Evolutionary conservation across 805 yeast genomes (phyloP), one percentile per base, ranked within the genome.

Genomic region (Hanseniaspora mollemarum): DNA sequence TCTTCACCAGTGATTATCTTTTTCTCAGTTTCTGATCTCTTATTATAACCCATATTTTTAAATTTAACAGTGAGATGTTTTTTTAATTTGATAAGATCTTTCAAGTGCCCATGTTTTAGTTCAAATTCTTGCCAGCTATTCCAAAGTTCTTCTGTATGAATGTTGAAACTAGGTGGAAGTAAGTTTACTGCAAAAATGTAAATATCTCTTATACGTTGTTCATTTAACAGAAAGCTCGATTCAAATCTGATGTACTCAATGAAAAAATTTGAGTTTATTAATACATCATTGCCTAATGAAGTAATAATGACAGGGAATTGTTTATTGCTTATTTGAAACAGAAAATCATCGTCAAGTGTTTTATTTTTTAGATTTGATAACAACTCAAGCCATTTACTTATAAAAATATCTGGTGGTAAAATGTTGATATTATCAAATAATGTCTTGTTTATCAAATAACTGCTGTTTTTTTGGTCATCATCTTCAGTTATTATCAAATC

Each of bases 121-220:
- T 88, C 97, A 62, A 87, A 86, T 10, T 68, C 60, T 49, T 80
- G 80, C 94, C 95, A 88, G 26, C 64, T 62, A 1, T 65, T 66
- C 94, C 95, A 87, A 29, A 78, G 60, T 1, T 49, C 53, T 28
- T 38, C 38, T 24, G 19, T 46, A 4, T 39, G 35, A 16, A 5
- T 52, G 29, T 35, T 40, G 19, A 33, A 41, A 21, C 25, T 62
- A 25, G 61, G 56, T 19, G 50, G 50, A 18, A 46, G 24, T 2
- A 46, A 15, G 6, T 33, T 35, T 9, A 35, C 50, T 25, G 41
- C 41, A 21, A 38, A 31, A 9, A 39, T 38, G 44, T 38, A 46
- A 10, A 46, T 13, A 21, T 46, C 50, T 39, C 50, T 46, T n/a
- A 28, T 38, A 31, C 50, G 29, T 10, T 38, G 38, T 3, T 26